phyloP scores from a whole-genome alignment of 2,329 filamentous ascomycete genomes.

The Fusarium sp. region DNA sequence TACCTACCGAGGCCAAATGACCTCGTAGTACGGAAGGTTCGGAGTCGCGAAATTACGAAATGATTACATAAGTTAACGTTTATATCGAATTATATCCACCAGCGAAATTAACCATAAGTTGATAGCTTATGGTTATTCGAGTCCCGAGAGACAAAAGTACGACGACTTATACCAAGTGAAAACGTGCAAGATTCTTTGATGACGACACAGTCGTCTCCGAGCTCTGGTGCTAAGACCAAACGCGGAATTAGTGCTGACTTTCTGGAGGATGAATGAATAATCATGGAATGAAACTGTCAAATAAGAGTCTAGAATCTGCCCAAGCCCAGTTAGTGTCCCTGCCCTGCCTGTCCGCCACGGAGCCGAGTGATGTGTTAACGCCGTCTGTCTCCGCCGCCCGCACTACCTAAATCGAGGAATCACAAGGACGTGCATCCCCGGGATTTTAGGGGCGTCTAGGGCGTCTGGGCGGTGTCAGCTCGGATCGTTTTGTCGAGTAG shows the following conservation, averaged over 20 bases:
- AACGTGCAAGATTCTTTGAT: constrained; percentile 22
- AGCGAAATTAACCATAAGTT: constrained; percentile 7
- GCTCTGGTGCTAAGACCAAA: constrained; percentile 8
- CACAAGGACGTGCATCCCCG: constrained; percentile 12
- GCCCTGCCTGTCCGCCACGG: not conserved
- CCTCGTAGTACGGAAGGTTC: constrained; percentile 5
- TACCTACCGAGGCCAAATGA: not conserved
- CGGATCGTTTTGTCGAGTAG: not conserved
- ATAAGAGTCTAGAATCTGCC: not conserved
- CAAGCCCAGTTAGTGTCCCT: not conserved
- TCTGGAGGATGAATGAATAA: constrained; percentile 12
- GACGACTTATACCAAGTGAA: not conserved
- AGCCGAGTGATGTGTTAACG: not conserved
- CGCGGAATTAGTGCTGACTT: constrained; percentile 31
- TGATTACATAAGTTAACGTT: not conserved
- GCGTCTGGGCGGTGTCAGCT: constrained; percentile 18
- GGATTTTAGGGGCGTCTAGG: constrained; percentile 2
- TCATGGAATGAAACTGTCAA: constrained; percentile 8
- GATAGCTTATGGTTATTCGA: constrained; percentile 17
- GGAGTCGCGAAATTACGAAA: not conserved
- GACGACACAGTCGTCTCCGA: constrained; percentile 17
- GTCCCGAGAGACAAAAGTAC: not conserved
- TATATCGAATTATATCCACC: not conserved
- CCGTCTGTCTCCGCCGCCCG: not conserved
- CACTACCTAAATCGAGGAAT: constrained; percentile 4